Conservation (phyloP, 371 early-diverging fungal species). For the Rhizopus sp. region DNA sequence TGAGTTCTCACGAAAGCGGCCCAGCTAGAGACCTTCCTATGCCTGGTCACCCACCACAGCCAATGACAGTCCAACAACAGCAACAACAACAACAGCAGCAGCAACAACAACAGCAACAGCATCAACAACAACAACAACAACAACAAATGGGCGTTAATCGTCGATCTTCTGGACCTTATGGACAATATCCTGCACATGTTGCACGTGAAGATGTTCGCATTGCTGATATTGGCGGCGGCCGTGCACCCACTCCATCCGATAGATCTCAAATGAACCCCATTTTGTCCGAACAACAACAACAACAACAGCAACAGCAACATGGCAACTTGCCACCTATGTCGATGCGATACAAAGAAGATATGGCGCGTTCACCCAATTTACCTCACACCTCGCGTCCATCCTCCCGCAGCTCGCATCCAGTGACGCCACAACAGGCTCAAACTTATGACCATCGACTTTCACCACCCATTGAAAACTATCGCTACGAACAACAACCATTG, state of each 20-base stretch:
- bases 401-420: conserved; percentile 14
- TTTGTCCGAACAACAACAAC: conserved; percentile 33
- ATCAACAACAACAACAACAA: neutral
- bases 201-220: conserved; percentile 46
- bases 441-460: conserved; percentile 20
- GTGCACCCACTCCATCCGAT: conserved; percentile 53
- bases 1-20: conserved; percentile 31
- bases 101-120: neutral
- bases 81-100: too few species aligned
- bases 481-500: conserved; percentile 21
- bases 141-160: conserved; percentile 3
- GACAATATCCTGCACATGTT: conserved; percentile 15
- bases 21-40: conserved; percentile 49
- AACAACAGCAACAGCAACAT: conserved; percentile 17
- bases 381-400: conserved; percentile 15
- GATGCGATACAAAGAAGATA: conserved; percentile 22
- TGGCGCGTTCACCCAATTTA: conserved; percentile 23
- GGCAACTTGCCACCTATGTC: conserved; percentile 32
- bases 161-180: conserved; percentile 39
- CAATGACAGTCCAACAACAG: conserved; percentile 6
- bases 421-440: conserved; percentile 11
- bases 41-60: conserved; percentile 24
- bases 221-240: conserved; percentile 47
- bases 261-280: conserved; percentile 58
- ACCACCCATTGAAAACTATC: conserved; percentile 20